Evolutionary conservation across 2,329 filamentous ascomycete species (phyloP).

Genomic region (Colletotrichum costaricense): DNA sequence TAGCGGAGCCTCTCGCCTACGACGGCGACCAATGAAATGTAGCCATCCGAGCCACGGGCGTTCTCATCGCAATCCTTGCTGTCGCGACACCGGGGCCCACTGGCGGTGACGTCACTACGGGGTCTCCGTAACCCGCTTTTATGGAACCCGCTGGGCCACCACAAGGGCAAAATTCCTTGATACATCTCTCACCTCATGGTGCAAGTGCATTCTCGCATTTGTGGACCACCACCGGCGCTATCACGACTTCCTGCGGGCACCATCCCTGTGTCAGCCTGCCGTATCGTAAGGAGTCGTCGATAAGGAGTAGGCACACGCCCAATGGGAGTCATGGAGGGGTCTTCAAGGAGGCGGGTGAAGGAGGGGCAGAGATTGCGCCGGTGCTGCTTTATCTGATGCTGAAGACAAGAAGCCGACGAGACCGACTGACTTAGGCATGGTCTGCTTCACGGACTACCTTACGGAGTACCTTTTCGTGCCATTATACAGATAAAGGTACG

Average conservation of each 20-base stretch:
- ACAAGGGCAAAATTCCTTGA: not conserved
- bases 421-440: no score
- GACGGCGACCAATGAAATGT: not conserved
- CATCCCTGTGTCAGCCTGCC: not conserved
- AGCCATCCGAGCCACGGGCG: not conserved
- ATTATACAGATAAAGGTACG: not conserved
- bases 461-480: no score
- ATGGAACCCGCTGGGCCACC: conserved; percentile 13
- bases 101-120: conserved; percentile 25
- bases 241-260: conserved; percentile 8
- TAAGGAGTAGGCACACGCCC: conserved; percentile 10
- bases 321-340: not conserved
- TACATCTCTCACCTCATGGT: conserved; percentile 12
- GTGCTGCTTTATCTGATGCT: not conserved
- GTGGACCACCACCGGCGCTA: conserved; percentile 12
- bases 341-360: not conserved
- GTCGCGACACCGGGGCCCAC: not conserved
- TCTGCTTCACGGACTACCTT: no score
- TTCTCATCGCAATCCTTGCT: not conserved
- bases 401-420: not conserved
- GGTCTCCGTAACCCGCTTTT: conserved; percentile 3
- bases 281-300: conserved; percentile 15
- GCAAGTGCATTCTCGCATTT: conserved; percentile 27
- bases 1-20: not conserved
- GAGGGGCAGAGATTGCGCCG: not conserved